These are phyloP conservation scores for Canavalia gladiata DNA, from an alignment of 306 rosid species.

Conservation along the genomic window DNA sequence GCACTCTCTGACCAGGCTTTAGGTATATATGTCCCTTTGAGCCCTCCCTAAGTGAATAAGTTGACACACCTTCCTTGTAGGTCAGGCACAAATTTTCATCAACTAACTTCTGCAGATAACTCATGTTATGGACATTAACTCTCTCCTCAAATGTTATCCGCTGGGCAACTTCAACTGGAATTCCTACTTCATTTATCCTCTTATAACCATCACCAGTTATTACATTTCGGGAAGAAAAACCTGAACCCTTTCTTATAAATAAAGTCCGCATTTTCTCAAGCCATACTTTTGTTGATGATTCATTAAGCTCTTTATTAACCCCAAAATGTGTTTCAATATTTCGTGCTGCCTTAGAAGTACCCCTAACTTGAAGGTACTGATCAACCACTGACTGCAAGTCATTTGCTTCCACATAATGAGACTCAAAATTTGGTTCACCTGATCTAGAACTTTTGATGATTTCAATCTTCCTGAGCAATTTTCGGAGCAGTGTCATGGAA, in stretches of 20 bases:
- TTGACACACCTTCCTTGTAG: constrained; percentile 77
- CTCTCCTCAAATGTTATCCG: constrained; percentile 89
- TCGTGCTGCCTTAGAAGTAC: constrained; percentile 76
- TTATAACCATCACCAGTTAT: constrained; percentile 95
- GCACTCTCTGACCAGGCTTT: constrained; percentile 84
- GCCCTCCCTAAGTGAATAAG: constrained; percentile 89
- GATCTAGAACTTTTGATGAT: constrained; percentile 83
- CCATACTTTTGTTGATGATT: constrained; percentile 88
- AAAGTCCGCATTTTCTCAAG: constrained; percentile 91
- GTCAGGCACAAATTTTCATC: constrained; percentile 81
- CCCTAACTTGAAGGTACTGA: constrained; percentile 89
- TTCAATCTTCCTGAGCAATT: constrained; percentile 79
- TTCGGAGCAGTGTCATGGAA: constrained; percentile 74
- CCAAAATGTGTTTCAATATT: constrained; percentile 73
- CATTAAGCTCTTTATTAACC: constrained; percentile 71
- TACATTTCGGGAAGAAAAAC: constrained; percentile 96
- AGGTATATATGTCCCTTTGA: constrained; percentile 85
- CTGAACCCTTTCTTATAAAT: constrained; percentile 91
- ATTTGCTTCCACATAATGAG: constrained; percentile 83
- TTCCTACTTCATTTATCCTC: constrained; percentile 85
- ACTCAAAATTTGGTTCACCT: constrained; percentile 83
- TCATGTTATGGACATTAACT: constrained; percentile 74
- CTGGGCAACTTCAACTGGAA: constrained; percentile 87
- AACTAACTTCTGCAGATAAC: constrained; percentile 78
- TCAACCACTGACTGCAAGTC: constrained; percentile 74